Base-by-base conservation (phyloP, 306 rosid species). In the Adenanthera pavonina region DNA sequence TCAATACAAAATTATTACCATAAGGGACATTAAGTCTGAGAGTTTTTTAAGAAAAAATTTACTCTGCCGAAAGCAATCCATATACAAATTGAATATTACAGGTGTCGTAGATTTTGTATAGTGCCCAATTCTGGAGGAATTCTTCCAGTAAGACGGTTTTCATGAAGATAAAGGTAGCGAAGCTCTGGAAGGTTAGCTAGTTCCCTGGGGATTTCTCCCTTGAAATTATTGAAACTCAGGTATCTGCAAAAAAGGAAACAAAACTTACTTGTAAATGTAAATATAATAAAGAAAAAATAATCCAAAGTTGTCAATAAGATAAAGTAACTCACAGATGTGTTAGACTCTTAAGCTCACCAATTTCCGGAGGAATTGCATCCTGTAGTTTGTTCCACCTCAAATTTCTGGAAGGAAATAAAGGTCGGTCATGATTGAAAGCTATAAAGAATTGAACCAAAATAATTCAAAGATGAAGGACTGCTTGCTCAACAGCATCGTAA, bases 301-400 rank as follows among this genome's bases (percentile, higher is more conserved):
- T 52, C 52, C 44, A 38, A 77, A 59, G 74, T 56, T 10, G 72
- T 12, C 8, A 68, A 20, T 33, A 71, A 84, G 76, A 65, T 66
- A 6, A 76, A 25, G 78, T 80, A 49, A 89, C 99, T 89, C 87
- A 96, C 99, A 96, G 80, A 91, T 96, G 97, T 8, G 99, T 96
- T 77, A 96, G 84, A 84, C 98, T 96, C 94, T 92, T 96, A 72
- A 96, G 91, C 77, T 92, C 97, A 17, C 98, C 98, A 52, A 96
- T 93, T 91, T 96, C 99, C 1, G 97, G 92, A 83, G 99, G 99
- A 78, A 96, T 90, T 80, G 87, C 90, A 87, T 96, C 99, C 56
- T 96, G 99, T 25, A 96, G 90, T 84, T 96, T 96, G 86, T 96
- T 96, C 99, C 99, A 96, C 84, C 99, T 92, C 94, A 96, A 92